A percentile compares a stretch with the other conserved stretches of the same genome.
phyloP scores from a whole-genome alignment of 768 basidiomycete species.

The Lyophyllum atratum region DNA sequence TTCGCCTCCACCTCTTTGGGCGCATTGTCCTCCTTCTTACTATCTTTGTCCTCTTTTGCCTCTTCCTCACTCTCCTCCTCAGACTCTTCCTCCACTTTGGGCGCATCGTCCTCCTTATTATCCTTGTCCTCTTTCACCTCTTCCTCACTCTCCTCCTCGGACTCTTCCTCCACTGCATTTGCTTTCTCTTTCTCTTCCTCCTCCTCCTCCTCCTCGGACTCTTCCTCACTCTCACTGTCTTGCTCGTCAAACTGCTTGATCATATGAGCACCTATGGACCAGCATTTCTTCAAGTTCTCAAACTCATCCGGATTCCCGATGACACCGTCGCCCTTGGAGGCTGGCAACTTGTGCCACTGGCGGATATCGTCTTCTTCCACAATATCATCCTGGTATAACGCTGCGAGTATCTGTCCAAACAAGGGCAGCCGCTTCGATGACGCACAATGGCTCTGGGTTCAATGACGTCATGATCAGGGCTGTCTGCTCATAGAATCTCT shows the following conservation, averaged over 20 bases:
- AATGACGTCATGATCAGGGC: not conserved
- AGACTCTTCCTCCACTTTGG: not conserved
- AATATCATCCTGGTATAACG: conserved; percentile 89
- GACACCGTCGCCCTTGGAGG: conserved; percentile 52
- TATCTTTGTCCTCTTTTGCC: not conserved
- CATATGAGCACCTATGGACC: conserved; percentile 72
- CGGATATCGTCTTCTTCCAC: conserved; percentile 90
- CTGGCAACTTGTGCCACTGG: conserved; percentile 72
- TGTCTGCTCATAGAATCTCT: conserved; percentile 1
- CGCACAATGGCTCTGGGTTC: conserved; percentile 63
- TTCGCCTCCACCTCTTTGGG: conserved; percentile 31
- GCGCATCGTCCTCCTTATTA: not conserved
- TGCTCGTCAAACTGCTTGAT: conserved; percentile 83
- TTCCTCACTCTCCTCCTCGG: conserved; percentile 11
- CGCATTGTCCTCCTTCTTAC: conserved; percentile 22
- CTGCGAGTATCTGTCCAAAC: conserved; percentile 85
- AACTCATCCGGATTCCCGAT: conserved; percentile 34
- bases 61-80: conserved; percentile 9
- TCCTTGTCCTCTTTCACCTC: not conserved
- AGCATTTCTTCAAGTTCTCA: conserved; percentile 67
- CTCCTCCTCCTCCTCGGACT: conserved; percentile 9
- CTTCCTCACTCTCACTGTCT: conserved; percentile 48
- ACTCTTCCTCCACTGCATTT: not conserved
- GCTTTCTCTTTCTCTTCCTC: not conserved
- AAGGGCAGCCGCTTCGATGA: conserved; percentile 61